These are phyloP conservation scores for Jaltomata sinuosa DNA, from an alignment of 257 asterid species.

Conservation along the genomic window DNA sequence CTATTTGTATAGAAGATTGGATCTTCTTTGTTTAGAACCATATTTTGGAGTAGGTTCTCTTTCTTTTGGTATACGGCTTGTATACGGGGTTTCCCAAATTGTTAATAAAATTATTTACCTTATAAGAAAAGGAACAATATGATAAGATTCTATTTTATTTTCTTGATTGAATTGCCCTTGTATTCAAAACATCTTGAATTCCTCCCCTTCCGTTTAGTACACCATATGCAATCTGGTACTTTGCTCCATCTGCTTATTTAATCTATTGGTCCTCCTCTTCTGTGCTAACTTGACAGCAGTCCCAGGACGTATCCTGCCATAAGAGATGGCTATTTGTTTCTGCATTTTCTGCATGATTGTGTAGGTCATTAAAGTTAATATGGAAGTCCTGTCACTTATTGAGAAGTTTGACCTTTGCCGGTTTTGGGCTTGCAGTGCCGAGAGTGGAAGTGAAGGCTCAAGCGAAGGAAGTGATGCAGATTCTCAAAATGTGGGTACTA, in stretches of 20 bases:
- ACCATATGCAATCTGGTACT: not conserved
- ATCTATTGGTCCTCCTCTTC: not conserved
- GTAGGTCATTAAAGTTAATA: not conserved
- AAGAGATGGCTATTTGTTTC: not conserved
- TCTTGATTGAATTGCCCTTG: not conserved
- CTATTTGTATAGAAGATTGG: not conserved
- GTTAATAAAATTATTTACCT: not conserved
- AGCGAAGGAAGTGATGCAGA: constrained; percentile 85
- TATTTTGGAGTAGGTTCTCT: not conserved
- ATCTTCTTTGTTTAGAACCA: not conserved
- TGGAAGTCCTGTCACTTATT: not conserved
- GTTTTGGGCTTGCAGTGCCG: constrained; percentile 54
- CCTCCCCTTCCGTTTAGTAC: not conserved
- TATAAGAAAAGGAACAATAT: not conserved
- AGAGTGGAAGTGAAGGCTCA: constrained; percentile 81
- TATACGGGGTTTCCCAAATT: not conserved
- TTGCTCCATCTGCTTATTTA: not conserved
- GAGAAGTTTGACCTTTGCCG: not conserved
- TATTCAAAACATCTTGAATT: not conserved
- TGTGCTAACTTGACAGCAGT: not conserved
- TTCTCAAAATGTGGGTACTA: constrained; percentile 71
- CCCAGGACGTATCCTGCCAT: not conserved
- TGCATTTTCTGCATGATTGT: not conserved
- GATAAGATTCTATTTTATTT: not conserved
- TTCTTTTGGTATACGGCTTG: not conserved